These are phyloP conservation scores for Mortierella antarctica DNA, from an alignment of 192 early-diverging fungal species.

Conservation along the genomic window DNA sequence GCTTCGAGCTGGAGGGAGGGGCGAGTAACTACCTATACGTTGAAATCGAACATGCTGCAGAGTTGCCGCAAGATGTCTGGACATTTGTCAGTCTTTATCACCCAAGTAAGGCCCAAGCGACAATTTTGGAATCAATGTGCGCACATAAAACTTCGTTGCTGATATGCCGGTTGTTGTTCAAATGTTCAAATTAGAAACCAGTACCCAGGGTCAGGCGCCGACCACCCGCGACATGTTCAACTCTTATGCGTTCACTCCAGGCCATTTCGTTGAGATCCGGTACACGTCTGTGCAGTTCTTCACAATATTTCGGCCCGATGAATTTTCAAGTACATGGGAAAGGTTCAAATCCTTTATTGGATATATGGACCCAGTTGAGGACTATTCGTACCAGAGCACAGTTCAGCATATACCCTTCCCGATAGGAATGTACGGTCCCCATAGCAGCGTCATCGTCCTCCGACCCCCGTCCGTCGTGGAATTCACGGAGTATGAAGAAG, in stretches of 20 bases:
- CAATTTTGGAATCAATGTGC: neutral
- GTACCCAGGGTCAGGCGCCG: neutral
- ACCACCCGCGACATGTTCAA: constrained; percentile 9
- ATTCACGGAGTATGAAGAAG: constrained; percentile 1
- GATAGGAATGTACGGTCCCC: neutral
- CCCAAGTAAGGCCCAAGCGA: too few relatives aligned
- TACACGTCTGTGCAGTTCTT: constrained; percentile 17
- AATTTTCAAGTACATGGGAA: neutral
- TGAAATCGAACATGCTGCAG: too few relatives aligned
- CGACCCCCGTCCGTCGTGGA: constrained; percentile 7
- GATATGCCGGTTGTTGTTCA: neutral
- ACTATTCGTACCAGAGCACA: constrained; percentile 11
- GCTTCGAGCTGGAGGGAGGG: too few relatives aligned
- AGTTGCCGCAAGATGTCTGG: too few relatives aligned
- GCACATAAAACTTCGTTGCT: neutral
- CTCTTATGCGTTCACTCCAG: constrained; percentile 24
- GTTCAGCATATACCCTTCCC: constrained; percentile 8
- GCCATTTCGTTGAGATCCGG: constrained; percentile 30
- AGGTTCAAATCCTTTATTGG: constrained; percentile 13
- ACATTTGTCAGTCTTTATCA: too few relatives aligned
- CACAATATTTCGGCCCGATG: neutral
- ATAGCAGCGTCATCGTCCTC: constrained; percentile 31
- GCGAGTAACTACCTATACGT: too few relatives aligned
- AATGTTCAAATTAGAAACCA: neutral
- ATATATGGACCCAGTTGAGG: neutral